These are phyloP conservation scores for Plasmodium adleri DNA, from an alignment of 169 alveolate genomes.

Conservation along the genomic window DNA sequence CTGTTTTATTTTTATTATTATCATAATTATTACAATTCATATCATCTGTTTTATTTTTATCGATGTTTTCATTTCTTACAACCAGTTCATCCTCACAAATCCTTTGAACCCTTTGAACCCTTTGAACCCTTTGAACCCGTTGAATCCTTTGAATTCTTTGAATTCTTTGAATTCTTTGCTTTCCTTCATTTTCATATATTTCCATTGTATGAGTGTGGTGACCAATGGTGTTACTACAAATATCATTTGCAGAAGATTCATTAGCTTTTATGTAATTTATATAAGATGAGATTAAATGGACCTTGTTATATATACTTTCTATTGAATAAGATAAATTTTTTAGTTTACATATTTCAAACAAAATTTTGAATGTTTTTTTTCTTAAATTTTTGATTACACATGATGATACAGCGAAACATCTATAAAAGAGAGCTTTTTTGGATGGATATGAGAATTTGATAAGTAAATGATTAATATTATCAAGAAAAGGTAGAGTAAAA, in stretches of 20 bases:
- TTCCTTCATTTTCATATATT: too few species aligned
- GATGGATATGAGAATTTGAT: slow-evolving; percentile 42
- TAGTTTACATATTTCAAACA: slow-evolving; percentile 34
- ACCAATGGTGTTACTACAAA: too few species aligned
- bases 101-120: not conserved
- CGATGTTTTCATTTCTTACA: too few species aligned
- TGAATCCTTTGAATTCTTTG: not conserved
- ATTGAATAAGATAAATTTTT: slow-evolving; percentile 48
- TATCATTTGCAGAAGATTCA: not conserved
- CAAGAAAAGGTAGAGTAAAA: slow-evolving; percentile 13
- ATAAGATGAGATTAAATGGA: slow-evolving; percentile 25
- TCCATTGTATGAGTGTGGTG: too few species aligned
- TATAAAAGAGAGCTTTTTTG: slow-evolving; percentile 24
- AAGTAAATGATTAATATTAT: slow-evolving; percentile 38
- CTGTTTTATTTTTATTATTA: too few species aligned
- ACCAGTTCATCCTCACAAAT: not conserved
- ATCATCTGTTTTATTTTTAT: too few species aligned
- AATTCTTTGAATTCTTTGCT: not conserved
- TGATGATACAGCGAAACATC: slow-evolving; percentile 49
- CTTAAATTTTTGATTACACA: slow-evolving; percentile 36
- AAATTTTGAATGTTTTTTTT: slow-evolving; percentile 17
- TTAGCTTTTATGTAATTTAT: slow-evolving; percentile 8
- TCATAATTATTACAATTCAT: too few species aligned
- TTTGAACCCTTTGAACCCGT: not conserved
- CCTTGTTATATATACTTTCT: slow-evolving; percentile 32